phyloP scores from a whole-genome alignment of 108 stramenopile genomes.

The Nitzschia inconspicua region DNA sequence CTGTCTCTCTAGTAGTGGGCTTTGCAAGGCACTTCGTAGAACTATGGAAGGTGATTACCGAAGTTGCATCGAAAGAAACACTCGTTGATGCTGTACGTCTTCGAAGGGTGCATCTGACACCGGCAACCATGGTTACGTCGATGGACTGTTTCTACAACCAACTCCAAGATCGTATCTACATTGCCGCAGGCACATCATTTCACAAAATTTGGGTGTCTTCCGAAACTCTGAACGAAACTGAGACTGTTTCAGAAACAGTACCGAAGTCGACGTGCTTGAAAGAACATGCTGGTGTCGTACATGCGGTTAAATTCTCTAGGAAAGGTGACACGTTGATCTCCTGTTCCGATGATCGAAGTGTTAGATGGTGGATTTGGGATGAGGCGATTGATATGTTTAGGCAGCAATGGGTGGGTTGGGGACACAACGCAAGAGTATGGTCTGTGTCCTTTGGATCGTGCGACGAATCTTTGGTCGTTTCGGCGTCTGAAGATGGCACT shows the following conservation, averaged over 20 bases:
- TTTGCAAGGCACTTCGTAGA: slow-evolving; percentile 52
- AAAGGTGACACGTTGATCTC: slow-evolving; percentile 48
- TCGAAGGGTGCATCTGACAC: slow-evolving; percentile 23
- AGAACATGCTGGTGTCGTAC: slow-evolving; percentile 68
- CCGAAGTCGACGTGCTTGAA: too few species aligned
- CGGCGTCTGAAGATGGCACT: slow-evolving; percentile 71
- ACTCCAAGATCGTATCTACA: slow-evolving; percentile 5
- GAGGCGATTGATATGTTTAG: neutral
- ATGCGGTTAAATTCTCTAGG: slow-evolving; percentile 36
- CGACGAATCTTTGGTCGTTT: slow-evolving; percentile 10
- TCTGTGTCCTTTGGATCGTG: slow-evolving; percentile 26
- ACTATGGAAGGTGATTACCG: slow-evolving; percentile 41
- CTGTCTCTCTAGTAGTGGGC: slow-evolving; percentile 46
- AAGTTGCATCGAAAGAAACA: neutral
- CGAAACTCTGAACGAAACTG: neutral
- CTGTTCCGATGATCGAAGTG: slow-evolving; percentile 77
- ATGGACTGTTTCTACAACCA: slow-evolving; percentile 37
- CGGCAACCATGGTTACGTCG: slow-evolving; percentile 49
- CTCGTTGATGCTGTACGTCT: slow-evolving; percentile 3
- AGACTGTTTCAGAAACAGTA: slow-evolving; percentile 4
- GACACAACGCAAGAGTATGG: slow-evolving; percentile 77
- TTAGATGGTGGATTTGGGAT: slow-evolving; percentile 54
- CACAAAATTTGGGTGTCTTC: slow-evolving; percentile 31
- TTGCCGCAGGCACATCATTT: slow-evolving; percentile 52
- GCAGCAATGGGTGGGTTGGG: slow-evolving; percentile 65